These are phyloP conservation scores for Phenoliferia sp. DNA, from an alignment of 1,284 basidiomycete species.

Conservation along the genomic window DNA sequence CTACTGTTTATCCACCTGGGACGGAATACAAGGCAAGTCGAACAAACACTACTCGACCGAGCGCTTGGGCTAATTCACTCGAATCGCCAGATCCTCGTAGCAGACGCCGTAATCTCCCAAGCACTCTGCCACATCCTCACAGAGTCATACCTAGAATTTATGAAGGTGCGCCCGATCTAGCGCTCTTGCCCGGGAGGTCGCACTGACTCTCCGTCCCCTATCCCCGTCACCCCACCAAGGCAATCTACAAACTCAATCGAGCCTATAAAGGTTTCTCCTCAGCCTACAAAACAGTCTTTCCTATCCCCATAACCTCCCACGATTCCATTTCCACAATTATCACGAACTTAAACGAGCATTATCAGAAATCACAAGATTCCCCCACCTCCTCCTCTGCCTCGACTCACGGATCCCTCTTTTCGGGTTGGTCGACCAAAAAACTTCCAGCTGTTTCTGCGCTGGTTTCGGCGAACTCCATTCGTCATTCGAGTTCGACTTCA, in stretches of 20 bases:
- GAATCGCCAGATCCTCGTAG: conserved; percentile 18
- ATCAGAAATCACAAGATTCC: conserved; percentile 4
- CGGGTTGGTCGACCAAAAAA: conserved; percentile 17
- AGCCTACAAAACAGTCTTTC: conserved; percentile 29
- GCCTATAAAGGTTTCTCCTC: conserved; percentile 28
- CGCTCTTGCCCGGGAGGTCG: too few species aligned
- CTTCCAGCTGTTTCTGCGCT: background rate
- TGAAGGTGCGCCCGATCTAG: background rate
- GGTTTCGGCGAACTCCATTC: background rate
- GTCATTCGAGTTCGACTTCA: too few species aligned
- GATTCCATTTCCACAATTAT: conserved; percentile 29
- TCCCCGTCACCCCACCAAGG: conserved; percentile 22
- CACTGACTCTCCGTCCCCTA: background rate
- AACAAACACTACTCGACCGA: background rate
- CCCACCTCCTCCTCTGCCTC: background rate
- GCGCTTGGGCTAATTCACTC: too few species aligned
- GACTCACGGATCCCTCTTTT: conserved; percentile 13
- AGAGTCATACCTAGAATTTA: conserved; percentile 24
- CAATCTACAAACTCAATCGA: conserved; percentile 34
- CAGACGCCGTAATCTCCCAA: conserved; percentile 30
- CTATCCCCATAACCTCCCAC: conserved; percentile 18
- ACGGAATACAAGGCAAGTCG: conserved; percentile 28
- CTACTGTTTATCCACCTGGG: conserved; percentile 20
- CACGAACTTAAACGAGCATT: conserved; percentile 30
- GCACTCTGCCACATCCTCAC: conserved; percentile 32